Percentiles rank a stretch among this genome's conserved stretches.
Evolutionary conservation across 345 rosid genomes (phyloP).

Genomic region (Crucihimalaya himalaica): DNA sequence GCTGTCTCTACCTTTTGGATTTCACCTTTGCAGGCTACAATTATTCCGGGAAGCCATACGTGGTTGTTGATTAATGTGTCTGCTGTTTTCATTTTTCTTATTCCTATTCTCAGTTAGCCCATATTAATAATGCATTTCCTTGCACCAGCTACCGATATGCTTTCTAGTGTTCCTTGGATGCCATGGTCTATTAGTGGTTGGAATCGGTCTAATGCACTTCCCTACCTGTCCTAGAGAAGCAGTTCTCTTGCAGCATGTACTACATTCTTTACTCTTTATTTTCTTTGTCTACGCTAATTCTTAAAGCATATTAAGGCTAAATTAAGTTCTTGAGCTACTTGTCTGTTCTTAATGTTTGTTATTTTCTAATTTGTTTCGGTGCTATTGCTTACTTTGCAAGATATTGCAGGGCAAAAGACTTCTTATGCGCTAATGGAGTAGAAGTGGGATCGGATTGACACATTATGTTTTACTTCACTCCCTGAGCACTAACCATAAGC

Average conservation of each 20-base stretch:
- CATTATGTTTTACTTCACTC: neutral
- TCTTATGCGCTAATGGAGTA: neutral
- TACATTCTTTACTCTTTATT: too few relatives aligned
- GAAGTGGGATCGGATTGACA: neutral
- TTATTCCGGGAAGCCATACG: slow-evolving; percentile 48
- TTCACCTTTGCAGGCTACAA: slow-evolving; percentile 55
- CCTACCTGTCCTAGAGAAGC: slow-evolving; percentile 76
- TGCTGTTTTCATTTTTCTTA: neutral
- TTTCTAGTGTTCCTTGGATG: slow-evolving; percentile 65
- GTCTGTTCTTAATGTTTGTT: neutral
- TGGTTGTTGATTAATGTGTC: slow-evolving; percentile 49
- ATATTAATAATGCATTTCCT: neutral
- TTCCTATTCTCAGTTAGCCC: neutral
- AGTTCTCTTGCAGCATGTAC: slow-evolving; percentile 59
- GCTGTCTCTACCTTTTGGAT: slow-evolving; percentile 53
- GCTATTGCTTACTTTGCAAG: neutral
- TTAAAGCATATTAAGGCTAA: neutral
- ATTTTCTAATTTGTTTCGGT: neutral
- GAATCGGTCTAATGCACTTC: slow-evolving; percentile 60
- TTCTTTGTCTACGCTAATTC: neutral
- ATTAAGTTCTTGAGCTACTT: neutral
- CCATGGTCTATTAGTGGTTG: slow-evolving; percentile 73
- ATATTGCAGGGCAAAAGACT: neutral
- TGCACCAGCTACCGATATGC: slow-evolving; percentile 57
- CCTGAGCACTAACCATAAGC: neutral